Percentiles rank a stretch among this genome's conserved stretches.
Evolutionary conservation across 352 stramenopile species (phyloP).

Genomic region (Phytophthora cryptogea): DNA sequence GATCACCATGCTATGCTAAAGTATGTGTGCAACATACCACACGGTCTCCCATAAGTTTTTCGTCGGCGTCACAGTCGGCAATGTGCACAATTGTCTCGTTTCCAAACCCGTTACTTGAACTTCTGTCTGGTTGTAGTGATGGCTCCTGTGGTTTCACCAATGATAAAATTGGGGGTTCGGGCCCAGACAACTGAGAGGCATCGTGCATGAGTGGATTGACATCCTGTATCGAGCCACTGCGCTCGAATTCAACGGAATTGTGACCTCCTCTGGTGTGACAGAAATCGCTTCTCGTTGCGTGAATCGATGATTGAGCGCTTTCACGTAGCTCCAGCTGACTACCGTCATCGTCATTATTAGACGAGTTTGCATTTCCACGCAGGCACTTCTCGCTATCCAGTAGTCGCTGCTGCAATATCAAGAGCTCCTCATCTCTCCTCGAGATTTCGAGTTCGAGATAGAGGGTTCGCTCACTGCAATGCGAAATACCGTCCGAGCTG

Average conservation of each 20-base stretch:
- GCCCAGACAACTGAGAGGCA: background rate
- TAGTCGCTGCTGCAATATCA: conserved; percentile 28
- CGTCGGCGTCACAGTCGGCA: background rate
- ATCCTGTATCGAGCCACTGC: background rate
- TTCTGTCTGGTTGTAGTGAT: conserved; percentile 2
- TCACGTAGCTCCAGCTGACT: background rate
- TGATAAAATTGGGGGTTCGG: conserved; percentile 21
- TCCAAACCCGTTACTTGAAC: conserved; percentile 14
- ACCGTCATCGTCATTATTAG: background rate
- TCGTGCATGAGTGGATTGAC: background rate
- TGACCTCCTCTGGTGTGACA: background rate
- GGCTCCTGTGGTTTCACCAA: conserved; percentile 13
- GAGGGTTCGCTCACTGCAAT: background rate
- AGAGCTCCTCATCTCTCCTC: conserved; percentile 30
- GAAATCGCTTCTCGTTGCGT: background rate
- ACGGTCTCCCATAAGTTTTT: conserved; percentile 7
- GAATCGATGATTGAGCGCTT: conserved; percentile 1
- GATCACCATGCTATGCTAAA: background rate
- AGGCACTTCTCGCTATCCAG: conserved; percentile 11
- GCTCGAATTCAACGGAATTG: background rate
- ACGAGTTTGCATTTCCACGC: background rate
- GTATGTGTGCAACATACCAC: conserved; percentile 12
- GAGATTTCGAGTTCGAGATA: conserved; percentile 32
- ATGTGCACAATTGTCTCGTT: conserved; percentile 3
- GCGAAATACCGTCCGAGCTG: background rate